Conservation (phyloP, 805 yeast species). For the Teunomyces gatunensis region DNA sequence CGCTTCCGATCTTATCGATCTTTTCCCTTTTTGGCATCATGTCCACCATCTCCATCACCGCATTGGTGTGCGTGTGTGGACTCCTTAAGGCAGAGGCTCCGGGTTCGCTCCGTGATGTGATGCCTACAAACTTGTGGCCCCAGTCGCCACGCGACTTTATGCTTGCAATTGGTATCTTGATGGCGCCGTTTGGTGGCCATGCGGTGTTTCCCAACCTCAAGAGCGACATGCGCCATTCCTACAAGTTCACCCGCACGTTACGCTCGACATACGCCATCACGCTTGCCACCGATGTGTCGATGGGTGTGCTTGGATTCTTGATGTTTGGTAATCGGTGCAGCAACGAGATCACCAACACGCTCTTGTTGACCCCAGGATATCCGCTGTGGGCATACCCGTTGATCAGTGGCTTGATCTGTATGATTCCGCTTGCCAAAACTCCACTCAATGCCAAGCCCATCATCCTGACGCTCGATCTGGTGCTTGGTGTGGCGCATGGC, state of each 20-base stretch:
- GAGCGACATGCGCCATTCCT: conserved; percentile 72
- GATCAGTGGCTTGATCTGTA: conserved; percentile 33
- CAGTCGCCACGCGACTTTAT: conserved; percentile 32
- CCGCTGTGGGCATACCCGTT: conserved; percentile 51
- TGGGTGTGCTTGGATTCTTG: conserved; percentile 66
- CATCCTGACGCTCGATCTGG: conserved; percentile 35
- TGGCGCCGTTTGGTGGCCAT: conserved; percentile 85
- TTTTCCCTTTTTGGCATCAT: conserved; percentile 57
- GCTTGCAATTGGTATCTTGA: conserved; percentile 58
- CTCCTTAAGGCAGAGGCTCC: conserved; percentile 38
- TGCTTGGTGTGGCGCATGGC: conserved; percentile 11
- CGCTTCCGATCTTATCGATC: conserved; percentile 52
- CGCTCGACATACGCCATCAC: conserved; percentile 58
- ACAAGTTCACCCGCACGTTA: conserved; percentile 52
- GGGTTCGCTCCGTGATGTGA: conserved; percentile 53
- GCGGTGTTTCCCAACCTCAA: conserved; percentile 77
- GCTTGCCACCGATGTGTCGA: conserved; percentile 53
- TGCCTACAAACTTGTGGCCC: conserved; percentile 40
- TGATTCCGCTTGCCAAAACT: conserved; percentile 40
- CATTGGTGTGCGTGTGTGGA: conserved; percentile 49
- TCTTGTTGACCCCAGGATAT: conserved; percentile 64
- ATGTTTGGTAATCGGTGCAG: conserved; percentile 74
- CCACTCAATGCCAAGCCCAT: conserved; percentile 40
- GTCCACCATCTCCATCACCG: conserved; percentile 50
- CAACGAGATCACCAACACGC: conserved; percentile 76